Percentiles rank a stretch among this genome's conserved stretches.
phyloP scores from a whole-genome alignment of 169 alveolate species.

The Toxoplasma gondii region DNA sequence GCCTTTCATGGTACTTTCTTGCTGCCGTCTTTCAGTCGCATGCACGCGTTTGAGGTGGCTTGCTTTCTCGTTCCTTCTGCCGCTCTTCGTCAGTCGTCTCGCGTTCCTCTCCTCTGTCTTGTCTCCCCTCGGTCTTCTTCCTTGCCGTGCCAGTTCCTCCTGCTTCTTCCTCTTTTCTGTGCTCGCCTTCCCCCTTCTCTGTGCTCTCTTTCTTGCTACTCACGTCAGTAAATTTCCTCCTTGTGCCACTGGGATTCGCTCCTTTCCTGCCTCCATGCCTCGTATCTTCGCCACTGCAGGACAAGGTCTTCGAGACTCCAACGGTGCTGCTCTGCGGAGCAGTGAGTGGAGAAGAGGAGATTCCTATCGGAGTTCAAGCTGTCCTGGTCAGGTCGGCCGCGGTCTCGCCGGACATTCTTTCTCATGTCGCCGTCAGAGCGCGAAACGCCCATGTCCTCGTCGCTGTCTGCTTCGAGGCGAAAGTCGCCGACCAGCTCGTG shows the following conservation, averaged over 20 bases:
- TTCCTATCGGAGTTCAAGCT: conserved; percentile 88
- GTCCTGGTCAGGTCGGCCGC: conserved; percentile 86
- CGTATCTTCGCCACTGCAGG: conserved; percentile 67
- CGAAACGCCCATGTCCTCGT: conserved; percentile 87
- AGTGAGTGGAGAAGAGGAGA: conserved; percentile 92
- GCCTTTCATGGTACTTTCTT: too few relatives aligned
- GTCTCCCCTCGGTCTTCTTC: too few relatives aligned
- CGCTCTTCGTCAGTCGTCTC: background rate
- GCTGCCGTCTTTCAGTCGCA: too few relatives aligned
- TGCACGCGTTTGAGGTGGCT: too few relatives aligned
- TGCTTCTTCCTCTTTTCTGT: too few relatives aligned
- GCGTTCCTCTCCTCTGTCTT: background rate
- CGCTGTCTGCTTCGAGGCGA: conserved; percentile 81
- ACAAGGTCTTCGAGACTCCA: conserved; percentile 77
- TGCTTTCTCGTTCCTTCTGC: too few relatives aligned
- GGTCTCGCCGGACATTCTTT: conserved; percentile 90
- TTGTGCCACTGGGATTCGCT: background rate
- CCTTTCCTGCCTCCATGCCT: conserved; percentile 74
- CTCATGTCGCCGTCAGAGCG: conserved; percentile 92
- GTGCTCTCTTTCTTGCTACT: too few relatives aligned
- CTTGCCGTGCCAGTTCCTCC: too few relatives aligned
- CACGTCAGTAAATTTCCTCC: too few relatives aligned
- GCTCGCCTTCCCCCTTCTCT: too few relatives aligned
- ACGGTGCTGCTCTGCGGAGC: conserved; percentile 83
- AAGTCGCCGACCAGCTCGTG: conserved; percentile 52